Evolutionary conservation across 495 filamentous ascomycete genomes (phyloP), one percentile per base, ranked within the genome.

Genomic region (Tuber indicum): DNA sequence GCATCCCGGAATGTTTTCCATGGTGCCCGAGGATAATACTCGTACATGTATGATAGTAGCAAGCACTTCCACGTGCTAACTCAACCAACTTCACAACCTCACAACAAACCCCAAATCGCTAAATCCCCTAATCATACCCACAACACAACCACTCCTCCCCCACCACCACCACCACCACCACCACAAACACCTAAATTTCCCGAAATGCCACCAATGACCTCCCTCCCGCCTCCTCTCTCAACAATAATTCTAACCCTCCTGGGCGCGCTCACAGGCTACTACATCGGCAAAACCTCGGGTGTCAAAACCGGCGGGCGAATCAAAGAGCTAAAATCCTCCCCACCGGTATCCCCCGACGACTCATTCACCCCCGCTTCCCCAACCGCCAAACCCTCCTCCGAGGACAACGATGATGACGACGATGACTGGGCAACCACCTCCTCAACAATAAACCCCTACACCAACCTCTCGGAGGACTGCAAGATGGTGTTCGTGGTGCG

Each of bases 401-500:
- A 71, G 10, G 72, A 75, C 26, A 71, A 74, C 41, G 78, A 78
- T 5, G 75, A 81, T n/a, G 80, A 77, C 41, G 75, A 80, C 69
- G 80, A 82, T 8, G 75, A 72, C 8, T 66, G 58, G 58, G 58
- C 58, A 66, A 66, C 58, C 58, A 66, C 58, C 26, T 66, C 58
- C 58, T 66, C 58, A 19, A 66, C 26, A 17, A 66, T 66, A 66
- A 36, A 66, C 58, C 58, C 58, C 12, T 66, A 66, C 58, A 19
- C 26, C 26, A 66, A 66, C 58, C 58, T 66, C 58, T 66, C 58
- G 10, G 95, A 98, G 82, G 94, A 97, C 80, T 97, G 94, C 86
- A 99, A 99, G 84, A 86, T 99, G 72, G 94, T 84, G 41, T 86
- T 99, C 36, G 93, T 97, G 21, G 94, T 98, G 47, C 86, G 96